Conservation (phyloP, 2,329 filamentous ascomycete genomes). For the Biscogniauxia sp. region DNA sequence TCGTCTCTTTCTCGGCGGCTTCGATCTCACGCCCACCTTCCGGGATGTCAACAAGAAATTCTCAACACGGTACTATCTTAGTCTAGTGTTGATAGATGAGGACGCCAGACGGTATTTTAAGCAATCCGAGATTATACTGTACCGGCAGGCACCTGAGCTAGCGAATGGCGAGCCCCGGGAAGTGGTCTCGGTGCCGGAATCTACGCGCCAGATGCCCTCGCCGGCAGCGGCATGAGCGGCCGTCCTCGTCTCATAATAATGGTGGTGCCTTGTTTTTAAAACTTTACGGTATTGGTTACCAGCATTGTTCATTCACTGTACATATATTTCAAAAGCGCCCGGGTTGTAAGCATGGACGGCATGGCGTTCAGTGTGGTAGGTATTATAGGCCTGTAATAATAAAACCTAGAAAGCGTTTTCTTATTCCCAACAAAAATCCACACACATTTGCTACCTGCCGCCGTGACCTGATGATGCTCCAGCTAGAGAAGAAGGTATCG, state of each 20-base stretch:
- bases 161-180: conserved; percentile 45
- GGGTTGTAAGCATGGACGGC: conserved; percentile 26
- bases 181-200: conserved; percentile 41
- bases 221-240: conserved; percentile 22
- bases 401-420: conserved; percentile 11
- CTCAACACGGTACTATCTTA: conserved; percentile 96
- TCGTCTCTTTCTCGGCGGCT: conserved; percentile 91
- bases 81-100: conserved; percentile 92
- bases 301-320: conserved; percentile 19
- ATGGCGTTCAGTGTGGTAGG: conserved; percentile 26
- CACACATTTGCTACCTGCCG: conserved; percentile 9
- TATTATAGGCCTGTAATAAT: conserved; percentile 14
- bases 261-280: conserved; percentile 1
- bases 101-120: conserved; percentile 98
- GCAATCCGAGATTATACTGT: conserved; percentile 97
- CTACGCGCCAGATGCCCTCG: conserved; percentile 24
- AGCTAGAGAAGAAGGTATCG: conserved; percentile 27
- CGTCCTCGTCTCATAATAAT: not conserved
- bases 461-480: conserved; percentile 12
- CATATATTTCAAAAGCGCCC: conserved; percentile 21
- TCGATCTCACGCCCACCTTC: conserved; percentile 97
- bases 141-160: conserved; percentile 71
- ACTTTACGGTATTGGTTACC: conserved; percentile 3
- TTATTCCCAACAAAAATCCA: conserved; percentile 1
- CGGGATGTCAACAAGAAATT: conserved; percentile 99